Base-by-base conservation (phyloP, 208 protist species). In the Acanthamoeba sp. region DNA sequence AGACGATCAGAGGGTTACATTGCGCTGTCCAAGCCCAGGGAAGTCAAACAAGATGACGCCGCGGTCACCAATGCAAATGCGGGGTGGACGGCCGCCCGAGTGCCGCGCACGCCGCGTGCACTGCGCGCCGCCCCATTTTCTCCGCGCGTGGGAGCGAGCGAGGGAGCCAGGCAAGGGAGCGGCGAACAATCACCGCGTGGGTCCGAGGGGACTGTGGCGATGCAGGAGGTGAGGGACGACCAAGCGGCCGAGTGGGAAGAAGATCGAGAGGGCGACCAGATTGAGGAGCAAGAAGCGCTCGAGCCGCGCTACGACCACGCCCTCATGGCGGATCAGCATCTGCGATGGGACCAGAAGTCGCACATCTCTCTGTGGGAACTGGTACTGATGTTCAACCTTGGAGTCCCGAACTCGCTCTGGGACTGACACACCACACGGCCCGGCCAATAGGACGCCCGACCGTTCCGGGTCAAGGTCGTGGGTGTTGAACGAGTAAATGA, bases 341-440 rank as follows among this genome's bases (percentile, higher is more conserved):
- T 82, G 38, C 34, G 36, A 10, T 82, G 71, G 71, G 71, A 82
- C 22, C 24, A 52, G 1, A 82, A 82, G 71, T 82, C 71, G 1
- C 71, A 82, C 40, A 50, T 82, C 71, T 82, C 71, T 2, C 71
- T 82, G 0, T 82, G 71, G 71, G 71, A 82, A 24, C 40, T 82
- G 71, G 71, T 82, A 45, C 69, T 66, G 22, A 62, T 22, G 5
- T 62, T 22, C 55, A 62, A 6, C 55, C 10, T 64, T 1, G 16
- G 2, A 52, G 16, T 22, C 1, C 48, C 10, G 48, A 9, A 6
- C 50, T 24, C 0, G 12, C 50, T 24, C 16, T 55, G 0, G 16
- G 3, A 10, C 6, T 2, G 50, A 22, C 55, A 29, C 55, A 62
- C 55, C 16, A 12, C 18, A 36, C 32, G 34, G 2, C 5, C n/a